Evolutionary conservation across 345 rosid species (phyloP).

Genomic region (Stellera chamaejasme): DNA sequence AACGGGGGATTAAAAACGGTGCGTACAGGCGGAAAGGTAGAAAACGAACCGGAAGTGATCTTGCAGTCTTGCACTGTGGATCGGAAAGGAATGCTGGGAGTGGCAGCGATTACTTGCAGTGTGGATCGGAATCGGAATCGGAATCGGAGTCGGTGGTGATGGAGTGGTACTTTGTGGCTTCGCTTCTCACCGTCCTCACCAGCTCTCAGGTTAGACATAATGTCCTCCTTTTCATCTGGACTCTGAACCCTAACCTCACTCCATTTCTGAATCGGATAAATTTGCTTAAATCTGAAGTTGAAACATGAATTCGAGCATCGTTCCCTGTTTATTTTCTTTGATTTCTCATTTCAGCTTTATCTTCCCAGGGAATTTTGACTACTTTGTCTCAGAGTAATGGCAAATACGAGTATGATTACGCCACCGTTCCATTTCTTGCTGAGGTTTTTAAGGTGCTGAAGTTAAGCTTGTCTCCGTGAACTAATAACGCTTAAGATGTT

Average conservation of each 20-base stretch:
- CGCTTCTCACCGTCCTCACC: constrained; percentile 51
- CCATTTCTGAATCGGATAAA: background rate
- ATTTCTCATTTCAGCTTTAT: background rate
- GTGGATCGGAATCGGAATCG: background rate
- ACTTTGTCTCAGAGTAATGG: constrained; percentile 92
- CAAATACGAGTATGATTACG: constrained; percentile 76
- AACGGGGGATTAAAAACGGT: too few species aligned
- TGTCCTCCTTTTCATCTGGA: background rate
- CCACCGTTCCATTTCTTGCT: constrained; percentile 93
- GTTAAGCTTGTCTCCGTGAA: too few species aligned
- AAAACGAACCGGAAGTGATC: too few species aligned
- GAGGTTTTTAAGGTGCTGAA: constrained; percentile 74
- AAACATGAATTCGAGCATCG: background rate
- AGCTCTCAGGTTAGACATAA: constrained; percentile 43
- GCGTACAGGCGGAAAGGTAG: too few species aligned
- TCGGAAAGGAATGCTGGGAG: background rate
- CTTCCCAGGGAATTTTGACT: constrained; percentile 73
- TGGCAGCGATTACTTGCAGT: background rate
- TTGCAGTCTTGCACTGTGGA: too few species aligned
- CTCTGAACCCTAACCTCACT: constrained; percentile 11
- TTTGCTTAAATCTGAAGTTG: background rate
- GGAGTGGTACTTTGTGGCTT: constrained; percentile 45
- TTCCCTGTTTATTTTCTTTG: background rate
- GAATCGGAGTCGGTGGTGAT: constrained; percentile 20
- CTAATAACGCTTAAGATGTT: too few species aligned